Percentiles rank a stretch among this genome's conserved stretches.
Conservation (phyloP, 2,329 filamentous ascomycete species). For the Colletotrichum tofieldiae region DNA sequence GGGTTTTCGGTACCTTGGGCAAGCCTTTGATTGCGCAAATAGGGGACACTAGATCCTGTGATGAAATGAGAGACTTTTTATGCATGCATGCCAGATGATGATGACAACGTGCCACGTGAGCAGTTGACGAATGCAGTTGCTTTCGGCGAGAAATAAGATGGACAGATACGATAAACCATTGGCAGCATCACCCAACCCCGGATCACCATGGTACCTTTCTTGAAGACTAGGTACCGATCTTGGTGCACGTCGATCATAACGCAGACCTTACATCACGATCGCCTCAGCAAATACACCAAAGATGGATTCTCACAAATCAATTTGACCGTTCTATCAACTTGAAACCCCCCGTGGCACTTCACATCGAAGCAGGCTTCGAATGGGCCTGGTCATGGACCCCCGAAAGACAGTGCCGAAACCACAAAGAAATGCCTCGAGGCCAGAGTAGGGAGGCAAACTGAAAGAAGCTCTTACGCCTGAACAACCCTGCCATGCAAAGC, state of each 20-base stretch:
- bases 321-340: conserved; percentile 38
- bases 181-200: neutral
- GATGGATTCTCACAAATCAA: conserved; percentile 23
- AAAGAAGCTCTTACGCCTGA: conserved; percentile 43
- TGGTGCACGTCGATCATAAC: neutral
- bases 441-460: conserved; percentile 35
- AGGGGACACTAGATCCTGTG: conserved; percentile 32
- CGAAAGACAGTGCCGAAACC: conserved; percentile 30
- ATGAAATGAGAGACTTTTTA: conserved; percentile 37
- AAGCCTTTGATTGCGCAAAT: conserved; percentile 31
- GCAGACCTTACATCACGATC: neutral
- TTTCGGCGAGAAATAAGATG: neutral
- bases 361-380: conserved; percentile 19
- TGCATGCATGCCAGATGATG: neutral
- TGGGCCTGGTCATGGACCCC: conserved; percentile 11
- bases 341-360: conserved; percentile 10
- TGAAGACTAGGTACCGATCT: neutral
- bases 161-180: no score
- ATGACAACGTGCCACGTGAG: neutral
- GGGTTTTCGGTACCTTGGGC: conserved; percentile 16
- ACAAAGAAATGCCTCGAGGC: conserved; percentile 34
- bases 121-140: neutral
- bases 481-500: conserved; percentile 44
- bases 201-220: neutral
- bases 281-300: neutral